Base-by-base conservation (phyloP, 2,329 filamentous ascomycete genomes). In the Fusarium sp. region DNA sequence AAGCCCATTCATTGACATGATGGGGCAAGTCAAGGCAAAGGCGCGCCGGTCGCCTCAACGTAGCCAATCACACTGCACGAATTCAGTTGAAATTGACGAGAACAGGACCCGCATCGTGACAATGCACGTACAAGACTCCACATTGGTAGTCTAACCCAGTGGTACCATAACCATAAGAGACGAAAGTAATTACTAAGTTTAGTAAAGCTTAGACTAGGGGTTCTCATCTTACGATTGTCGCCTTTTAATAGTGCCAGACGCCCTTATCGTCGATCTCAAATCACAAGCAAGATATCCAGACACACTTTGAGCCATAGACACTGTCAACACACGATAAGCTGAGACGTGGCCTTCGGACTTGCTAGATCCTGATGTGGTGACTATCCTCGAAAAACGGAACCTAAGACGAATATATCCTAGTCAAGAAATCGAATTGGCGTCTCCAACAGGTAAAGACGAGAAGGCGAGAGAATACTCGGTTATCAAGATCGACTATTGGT, bases 21-120 rank as follows among this genome's bases (percentile, higher is more conserved):
- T 37, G 34, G 34, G 34, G 34, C 34, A 37, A 37, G 42, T 43
- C 48, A 39, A n/a, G 45, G 16, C n/a, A 6, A 18, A 66, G 65
- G 66, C 56, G 67, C 56, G 30, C 16, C 9, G 19, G 19, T 12
- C 3, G 12, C 19, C 19, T 4, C 6, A 19, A 19, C 12, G 6
- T 3, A 11, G 5, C 55, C 55, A 62, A 62, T 62, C 6, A 49
- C 7, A 18, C 18, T 2, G 16, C 11, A 5, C 2, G 8, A 5
- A 4, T 6, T 9, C 0, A 18, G 9, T 6, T 21, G 16, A 18
- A 18, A 9, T 57, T 14, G 21, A 42, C 21, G 9, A 37, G 34
- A 34, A 25, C 37, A 39, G n/a, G 34, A 30, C 46, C 65, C 41
- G 18, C 49, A 21, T 13, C 9, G 6, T 12, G 6, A 26, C 4